Conservation (phyloP, 2,329 filamentous ascomycete genomes). For the Colletotrichum sp. region DNA sequence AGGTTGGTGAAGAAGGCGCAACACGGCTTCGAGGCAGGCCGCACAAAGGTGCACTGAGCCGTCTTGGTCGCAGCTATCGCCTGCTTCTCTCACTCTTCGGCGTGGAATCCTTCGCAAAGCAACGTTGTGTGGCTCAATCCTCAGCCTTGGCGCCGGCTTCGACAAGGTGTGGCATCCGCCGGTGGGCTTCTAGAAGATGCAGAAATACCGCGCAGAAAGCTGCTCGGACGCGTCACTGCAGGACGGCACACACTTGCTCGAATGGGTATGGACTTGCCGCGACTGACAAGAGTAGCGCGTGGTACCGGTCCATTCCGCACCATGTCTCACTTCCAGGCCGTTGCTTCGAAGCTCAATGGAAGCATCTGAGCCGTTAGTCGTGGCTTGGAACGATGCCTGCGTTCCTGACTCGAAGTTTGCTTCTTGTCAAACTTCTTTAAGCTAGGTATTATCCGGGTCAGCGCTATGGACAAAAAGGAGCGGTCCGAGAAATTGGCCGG, state of each 20-base stretch:
- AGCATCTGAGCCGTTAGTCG: background rate
- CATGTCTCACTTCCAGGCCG: background rate
- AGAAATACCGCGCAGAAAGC: background rate
- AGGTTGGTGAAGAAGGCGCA: background rate
- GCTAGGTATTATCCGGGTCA: background rate
- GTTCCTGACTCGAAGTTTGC: background rate
- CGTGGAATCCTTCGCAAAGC: background rate
- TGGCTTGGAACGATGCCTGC: background rate
- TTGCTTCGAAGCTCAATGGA: background rate
- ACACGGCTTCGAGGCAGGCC: background rate
- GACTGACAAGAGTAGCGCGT: background rate
- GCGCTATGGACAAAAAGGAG: background rate
- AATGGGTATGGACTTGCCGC: background rate
- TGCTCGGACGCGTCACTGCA: background rate
- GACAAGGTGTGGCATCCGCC: background rate
- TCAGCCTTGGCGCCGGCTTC: background rate
- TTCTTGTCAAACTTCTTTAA: background rate
- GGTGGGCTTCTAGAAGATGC: constrained; percentile 8
- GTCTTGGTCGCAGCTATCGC: background rate
- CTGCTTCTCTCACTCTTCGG: background rate
- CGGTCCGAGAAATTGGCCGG: background rate
- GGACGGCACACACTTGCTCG: background rate
- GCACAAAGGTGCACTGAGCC: background rate
- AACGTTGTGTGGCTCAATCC: background rate
- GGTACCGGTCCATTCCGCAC: background rate